Base-by-base conservation (phyloP, 2,329 filamentous ascomycete genomes). In the Colletotrichum orchidophilum region DNA sequence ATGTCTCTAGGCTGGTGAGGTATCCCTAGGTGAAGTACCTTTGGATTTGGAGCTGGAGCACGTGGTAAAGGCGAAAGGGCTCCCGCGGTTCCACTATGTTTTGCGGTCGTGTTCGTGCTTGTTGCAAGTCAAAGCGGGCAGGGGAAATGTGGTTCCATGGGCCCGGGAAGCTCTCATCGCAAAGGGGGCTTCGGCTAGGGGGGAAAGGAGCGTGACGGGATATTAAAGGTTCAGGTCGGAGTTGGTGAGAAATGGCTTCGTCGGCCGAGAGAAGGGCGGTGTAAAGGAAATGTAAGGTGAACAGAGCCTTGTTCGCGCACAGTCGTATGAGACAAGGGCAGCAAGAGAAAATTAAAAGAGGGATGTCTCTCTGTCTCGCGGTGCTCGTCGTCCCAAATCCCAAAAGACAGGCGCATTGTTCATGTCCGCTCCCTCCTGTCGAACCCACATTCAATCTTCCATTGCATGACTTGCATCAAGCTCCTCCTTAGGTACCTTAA, bases 121-220 rank as follows among this genome's bases (percentile, higher is more conserved):
- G 65, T 49, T 35, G 64, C 33, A 63, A 69, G 69, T 71, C 65
- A 69, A 63, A 71, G 65, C 64, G 69, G 39, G 65, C 33, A 71
- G 59, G 65, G 33, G 24, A 39, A 42, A 31, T 71, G 64, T 71
- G 69, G 65, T 69, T 69, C 69, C 64, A 59, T 69, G 50, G 46
- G 39, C 59, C 46, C 33, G 46, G 64, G 26, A 71, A 68, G 46
- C 27, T 71, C 42, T 59, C 53, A 69, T 68, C 59, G 65, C 63
- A 61, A 52, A 53, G 57, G 46, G 50, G 64, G 50, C 65, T 26
- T 33, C 26, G 52, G 42, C 24, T 21, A 21, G 55, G 24, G 24
- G 21, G 18, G 49, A 27, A 50, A 18, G 21, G 18, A 21, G 46
- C 46, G 11, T 52, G 63, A 50, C 18, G 63, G 29, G 63, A 55